Percentiles rank a stretch among this genome's conserved stretches.
phyloP scores from a whole-genome alignment of 805 yeast genomes.

The Pichia occidentalis region DNA sequence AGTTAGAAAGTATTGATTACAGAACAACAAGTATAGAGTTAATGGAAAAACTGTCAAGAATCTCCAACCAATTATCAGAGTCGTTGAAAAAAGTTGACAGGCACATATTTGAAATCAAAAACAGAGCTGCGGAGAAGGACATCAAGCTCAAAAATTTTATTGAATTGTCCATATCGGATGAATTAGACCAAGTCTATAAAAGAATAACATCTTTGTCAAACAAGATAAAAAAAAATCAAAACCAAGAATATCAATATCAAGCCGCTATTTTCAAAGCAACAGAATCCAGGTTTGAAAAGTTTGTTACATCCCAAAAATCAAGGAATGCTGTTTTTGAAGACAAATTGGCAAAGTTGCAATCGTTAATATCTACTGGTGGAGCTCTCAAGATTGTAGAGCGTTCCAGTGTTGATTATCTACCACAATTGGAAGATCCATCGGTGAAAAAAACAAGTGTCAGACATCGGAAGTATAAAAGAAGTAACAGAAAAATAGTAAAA shows the following conservation, averaged over 20 bases:
- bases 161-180: constrained; percentile 4
- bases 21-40: constrained; percentile 27
- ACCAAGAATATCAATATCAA: not conserved
- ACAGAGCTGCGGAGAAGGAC: constrained; percentile 9
- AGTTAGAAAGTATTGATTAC: constrained; percentile 41
- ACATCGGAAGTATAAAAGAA: no score
- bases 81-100: constrained; percentile 5
- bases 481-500: not conserved
- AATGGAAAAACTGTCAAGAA: constrained; percentile 9
- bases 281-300: not conserved
- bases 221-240: constrained; percentile 1
- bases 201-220: constrained; percentile 2
- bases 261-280: not conserved
- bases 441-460: no score
- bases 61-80: constrained; percentile 11
- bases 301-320: not conserved
- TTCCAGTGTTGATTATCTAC: no score
- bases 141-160: constrained; percentile 4
- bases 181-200: constrained; percentile 6
- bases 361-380: no score
- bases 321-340: no score
- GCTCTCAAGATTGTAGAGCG: no score
- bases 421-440: no score
- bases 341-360: no score
- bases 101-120: constrained; percentile 9